phyloP scores from a whole-genome alignment of 352 stramenopile genomes.

The Phytopythium aichiense region DNA sequence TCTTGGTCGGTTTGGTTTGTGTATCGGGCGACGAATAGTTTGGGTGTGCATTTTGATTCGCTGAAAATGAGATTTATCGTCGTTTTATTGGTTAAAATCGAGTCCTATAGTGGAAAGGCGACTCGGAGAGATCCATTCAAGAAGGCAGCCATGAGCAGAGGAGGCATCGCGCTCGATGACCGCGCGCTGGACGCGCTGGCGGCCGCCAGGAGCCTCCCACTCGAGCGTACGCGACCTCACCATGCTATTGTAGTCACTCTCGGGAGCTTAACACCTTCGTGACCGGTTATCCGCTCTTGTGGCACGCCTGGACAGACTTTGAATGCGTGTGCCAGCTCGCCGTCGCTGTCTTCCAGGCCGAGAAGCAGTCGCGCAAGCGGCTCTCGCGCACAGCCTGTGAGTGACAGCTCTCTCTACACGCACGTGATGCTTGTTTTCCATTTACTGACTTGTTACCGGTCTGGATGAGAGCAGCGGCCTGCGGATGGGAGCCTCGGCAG shows the following conservation, averaged over 20 bases:
- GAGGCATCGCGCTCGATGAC: conserved; percentile 51
- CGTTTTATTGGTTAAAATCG: conserved; percentile 6
- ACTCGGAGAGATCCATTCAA: not conserved
- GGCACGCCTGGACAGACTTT: conserved; percentile 38
- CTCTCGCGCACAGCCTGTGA: conserved; percentile 57
- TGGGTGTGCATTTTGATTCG: conserved; percentile 14
- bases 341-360: conserved; percentile 48
- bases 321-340: conserved; percentile 48
- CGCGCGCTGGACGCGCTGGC: conserved; percentile 51
- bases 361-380: conserved; percentile 64
- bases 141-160: conserved; percentile 25
- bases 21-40: not conserved
- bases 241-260: too few species aligned
- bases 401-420: not conserved
- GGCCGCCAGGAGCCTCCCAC: conserved; percentile 24
- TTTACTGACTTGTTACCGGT: not conserved
- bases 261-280: too few species aligned
- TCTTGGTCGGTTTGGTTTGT: not conserved
- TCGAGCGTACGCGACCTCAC: conserved; percentile 28
- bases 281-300: not conserved
- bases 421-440: not conserved
- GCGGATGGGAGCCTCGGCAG: conserved; percentile 50
- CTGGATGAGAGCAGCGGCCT: conserved; percentile 28
- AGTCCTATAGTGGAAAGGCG: not conserved
- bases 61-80: not conserved